Evolutionary conservation across 2,329 filamentous ascomycete genomes (phyloP), one percentile per base, ranked within the genome.

Genomic region (Colletotrichum eleusines): DNA sequence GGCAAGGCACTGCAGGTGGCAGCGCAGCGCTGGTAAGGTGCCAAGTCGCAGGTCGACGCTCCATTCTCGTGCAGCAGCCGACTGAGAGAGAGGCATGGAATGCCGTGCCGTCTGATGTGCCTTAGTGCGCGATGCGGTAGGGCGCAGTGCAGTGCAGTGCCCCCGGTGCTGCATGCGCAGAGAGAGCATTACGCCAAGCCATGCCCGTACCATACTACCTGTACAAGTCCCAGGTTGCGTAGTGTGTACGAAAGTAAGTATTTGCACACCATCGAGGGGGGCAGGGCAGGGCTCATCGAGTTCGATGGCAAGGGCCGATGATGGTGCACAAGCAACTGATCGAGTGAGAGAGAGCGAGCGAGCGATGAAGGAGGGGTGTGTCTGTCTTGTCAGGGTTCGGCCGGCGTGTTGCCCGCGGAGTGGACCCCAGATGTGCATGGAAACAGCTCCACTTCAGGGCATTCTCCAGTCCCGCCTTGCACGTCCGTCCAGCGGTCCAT

Each of bases 241-340:
- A 40, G 12, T 40, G 12, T 12, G 12, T 12, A 40, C 11, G 11
- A 33, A 33, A 44, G 6, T 42, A 7, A 7, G 40, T 42, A 14
- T 16, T 38, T 38, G 14, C 16, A 42, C 18, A 44, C 16, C 33
- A 28, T 42, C 28, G 54, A n/a, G n/a, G 38, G n/a, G 61, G 67
- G 31, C 33, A 69, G 67, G 67, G 67, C 67, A 70, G 50, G 67
- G 68, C 66, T 61, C 55, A 60, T 66, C 62, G 23, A 31, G 55
- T 51, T 46, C 40, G 57, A 31, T 18, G 57, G 48, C 57, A 46
- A 50, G 59, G 59, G 44, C 55, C 53, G 53, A 18, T 18, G 53
- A 57, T 33, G 2, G 31, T 35, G 31, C n/a, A n/a, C n/a, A n/a
- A 12, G 54, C n/a, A 23, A 42, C 58, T 46, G 58, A 60, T 60